Evolutionary conservation across 2,329 filamentous ascomycete species (phyloP).

Genomic region (Alternaria sp.): DNA sequence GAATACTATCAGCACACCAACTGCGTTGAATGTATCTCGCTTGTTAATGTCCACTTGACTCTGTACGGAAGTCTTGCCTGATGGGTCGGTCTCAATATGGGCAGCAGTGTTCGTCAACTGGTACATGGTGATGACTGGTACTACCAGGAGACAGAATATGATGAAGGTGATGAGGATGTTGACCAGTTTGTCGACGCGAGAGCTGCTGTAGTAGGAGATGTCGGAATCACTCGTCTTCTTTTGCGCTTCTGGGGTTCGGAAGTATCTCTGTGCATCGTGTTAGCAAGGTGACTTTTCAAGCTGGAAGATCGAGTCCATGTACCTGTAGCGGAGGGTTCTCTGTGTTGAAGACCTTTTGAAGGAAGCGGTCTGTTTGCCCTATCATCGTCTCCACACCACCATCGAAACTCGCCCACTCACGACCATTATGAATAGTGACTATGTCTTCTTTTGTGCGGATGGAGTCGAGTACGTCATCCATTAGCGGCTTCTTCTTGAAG

Average conservation of each 20-base stretch:
- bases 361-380: slow-evolving; percentile 28
- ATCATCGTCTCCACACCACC: slow-evolving; percentile 46
- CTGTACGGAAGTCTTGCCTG: neutral
- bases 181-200: slow-evolving; percentile 49
- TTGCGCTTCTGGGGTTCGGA: slow-evolving; percentile 48
- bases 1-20: slow-evolving; percentile 52
- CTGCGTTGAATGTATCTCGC: slow-evolving; percentile 47
- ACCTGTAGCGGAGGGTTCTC: slow-evolving; percentile 35
- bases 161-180: slow-evolving; percentile 52
- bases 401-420: slow-evolving; percentile 52
- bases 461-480: slow-evolving; percentile 44
- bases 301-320: neutral
- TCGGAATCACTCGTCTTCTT: slow-evolving; percentile 44
- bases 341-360: slow-evolving; percentile 29
- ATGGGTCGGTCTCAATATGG: neutral
- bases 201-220: slow-evolving; percentile 47
- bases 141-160: slow-evolving; percentile 51
- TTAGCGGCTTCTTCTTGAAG: slow-evolving; percentile 44
- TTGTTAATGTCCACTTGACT: slow-evolving; percentile 15
- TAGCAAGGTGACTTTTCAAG: neutral
- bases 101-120: slow-evolving; percentile 36
- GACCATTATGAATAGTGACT: slow-evolving; percentile 46
- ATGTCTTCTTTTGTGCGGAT: slow-evolving; percentile 52
- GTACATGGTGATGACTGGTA: slow-evolving; percentile 52
- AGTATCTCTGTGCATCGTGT: slow-evolving; percentile 35